Percentiles rank a stretch among this genome's conserved stretches.
These are phyloP conservation scores for Rhynchosporium secalis DNA, from an alignment of 2,329 filamentous ascomycete genomes.

Conservation along the genomic window DNA sequence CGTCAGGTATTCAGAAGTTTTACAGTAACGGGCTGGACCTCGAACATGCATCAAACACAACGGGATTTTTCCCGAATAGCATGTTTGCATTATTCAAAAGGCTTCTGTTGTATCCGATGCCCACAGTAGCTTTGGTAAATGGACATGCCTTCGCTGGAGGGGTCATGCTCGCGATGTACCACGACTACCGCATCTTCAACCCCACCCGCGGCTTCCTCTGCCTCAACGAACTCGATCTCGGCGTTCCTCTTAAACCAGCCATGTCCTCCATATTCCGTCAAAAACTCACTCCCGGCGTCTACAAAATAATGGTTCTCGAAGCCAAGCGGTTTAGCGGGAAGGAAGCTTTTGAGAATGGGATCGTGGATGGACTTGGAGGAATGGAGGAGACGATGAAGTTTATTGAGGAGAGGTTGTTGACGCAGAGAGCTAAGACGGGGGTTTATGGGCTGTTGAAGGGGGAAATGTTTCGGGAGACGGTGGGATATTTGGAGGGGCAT, in stretches of 20 bases:
- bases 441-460: slow-evolving; percentile 72
- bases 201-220: slow-evolving; percentile 70
- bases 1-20: slow-evolving; percentile 74
- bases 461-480: slow-evolving; percentile 71
- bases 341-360: slow-evolving; percentile 63
- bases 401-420: slow-evolving; percentile 58
- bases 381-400: slow-evolving; percentile 63
- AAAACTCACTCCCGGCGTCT: slow-evolving; percentile 58
- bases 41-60: slow-evolving; percentile 59
- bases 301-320: slow-evolving; percentile 70
- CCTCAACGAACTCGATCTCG: slow-evolving; percentile 80
- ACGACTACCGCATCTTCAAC: slow-evolving; percentile 81
- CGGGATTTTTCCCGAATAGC: slow-evolving; percentile 59
- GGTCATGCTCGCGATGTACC: slow-evolving; percentile 79
- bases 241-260: slow-evolving; percentile 69
- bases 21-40: slow-evolving; percentile 84
- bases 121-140: slow-evolving; percentile 75
- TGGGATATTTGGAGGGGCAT: slow-evolving; percentile 57
- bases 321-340: slow-evolving; percentile 64
- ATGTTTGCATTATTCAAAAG: slow-evolving; percentile 67
- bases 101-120: slow-evolving; percentile 73
- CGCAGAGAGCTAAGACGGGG: slow-evolving; percentile 61
- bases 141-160: slow-evolving; percentile 81
- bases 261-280: slow-evolving; percentile 75
- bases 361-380: slow-evolving; percentile 69